These are phyloP conservation scores for Tetracentron sinense DNA, from an alignment of 164 flowering plant species.

Conservation along the genomic window DNA sequence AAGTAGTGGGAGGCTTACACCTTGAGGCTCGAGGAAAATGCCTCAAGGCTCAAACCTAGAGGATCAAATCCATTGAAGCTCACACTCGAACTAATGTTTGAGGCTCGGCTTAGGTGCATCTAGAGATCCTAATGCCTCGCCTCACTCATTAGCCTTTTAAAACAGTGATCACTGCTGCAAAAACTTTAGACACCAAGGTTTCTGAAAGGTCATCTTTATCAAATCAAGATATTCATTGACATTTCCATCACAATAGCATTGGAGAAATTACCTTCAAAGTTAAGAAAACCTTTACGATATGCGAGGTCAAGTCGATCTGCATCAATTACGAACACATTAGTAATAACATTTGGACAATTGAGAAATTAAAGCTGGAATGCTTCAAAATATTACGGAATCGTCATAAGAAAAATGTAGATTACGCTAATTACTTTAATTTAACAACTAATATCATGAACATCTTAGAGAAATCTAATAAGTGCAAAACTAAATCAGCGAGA, in stretches of 20 bases:
- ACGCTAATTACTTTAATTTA: background rate
- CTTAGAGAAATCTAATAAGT: no score
- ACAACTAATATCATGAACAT: background rate
- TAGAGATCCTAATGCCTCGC: no score
- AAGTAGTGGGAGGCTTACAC: no score
- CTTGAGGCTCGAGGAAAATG: no score
- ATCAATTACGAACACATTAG: constrained; percentile 15
- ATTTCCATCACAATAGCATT: background rate
- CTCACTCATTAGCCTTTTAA: no score
- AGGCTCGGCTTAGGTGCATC: no score
- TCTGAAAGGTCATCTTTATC: background rate
- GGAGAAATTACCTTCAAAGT: constrained; percentile 69
- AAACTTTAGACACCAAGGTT: background rate
- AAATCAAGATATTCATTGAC: background rate
- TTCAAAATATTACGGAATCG: background rate
- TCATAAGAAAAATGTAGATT: background rate
- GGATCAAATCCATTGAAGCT: no score
- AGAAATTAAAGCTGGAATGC: background rate
- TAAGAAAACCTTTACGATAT: constrained; percentile 64
- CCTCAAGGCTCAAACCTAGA: no score
- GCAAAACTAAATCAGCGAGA: background rate
- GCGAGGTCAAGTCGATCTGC: constrained; percentile 94
- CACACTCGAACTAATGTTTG: no score
- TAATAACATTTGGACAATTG: background rate
- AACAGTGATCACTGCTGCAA: background rate